Conservation (phyloP, 768 basidiomycete species). For the Pleurotus giganteus region DNA sequence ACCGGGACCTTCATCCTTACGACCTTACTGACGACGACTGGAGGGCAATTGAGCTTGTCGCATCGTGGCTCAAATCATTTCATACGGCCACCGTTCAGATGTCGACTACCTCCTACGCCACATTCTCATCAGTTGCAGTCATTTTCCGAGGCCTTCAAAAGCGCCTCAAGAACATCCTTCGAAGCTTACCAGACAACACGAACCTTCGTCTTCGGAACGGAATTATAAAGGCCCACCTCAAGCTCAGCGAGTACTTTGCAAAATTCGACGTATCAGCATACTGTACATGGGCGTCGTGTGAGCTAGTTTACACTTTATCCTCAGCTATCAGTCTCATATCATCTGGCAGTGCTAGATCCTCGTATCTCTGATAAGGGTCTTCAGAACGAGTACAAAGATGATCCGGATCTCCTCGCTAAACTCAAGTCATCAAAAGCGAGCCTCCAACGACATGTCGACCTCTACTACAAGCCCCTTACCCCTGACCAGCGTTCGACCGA, state of each 20-base stretch:
- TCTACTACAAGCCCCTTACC: constrained; percentile 3
- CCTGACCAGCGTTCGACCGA: background rate
- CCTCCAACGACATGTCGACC: constrained; percentile 12
- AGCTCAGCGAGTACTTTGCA: constrained; percentile 31
- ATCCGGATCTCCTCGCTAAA: constrained; percentile 13
- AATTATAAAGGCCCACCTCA: constrained; percentile 24
- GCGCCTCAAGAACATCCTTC: constrained; percentile 18
- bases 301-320: background rate
- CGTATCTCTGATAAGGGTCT: constrained; percentile 25
- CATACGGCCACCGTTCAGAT: no score
- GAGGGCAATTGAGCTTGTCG: no score
- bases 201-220: constrained; percentile 17
- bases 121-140: no score
- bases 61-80: no score
- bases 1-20: no score
- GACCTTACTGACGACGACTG: no score
- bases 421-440: constrained; percentile 16
- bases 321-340: background rate
- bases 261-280: constrained; percentile 28
- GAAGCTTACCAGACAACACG: constrained; percentile 16
- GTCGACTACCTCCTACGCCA: no score
- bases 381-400: constrained; percentile 18
- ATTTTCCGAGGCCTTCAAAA: constrained; percentile 33
- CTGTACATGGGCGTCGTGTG: constrained; percentile 29
- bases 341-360: constrained; percentile 34